phyloP scores from a whole-genome alignment of 176 grass and related monocot species.

The Hsuehochloa calcarea region DNA sequence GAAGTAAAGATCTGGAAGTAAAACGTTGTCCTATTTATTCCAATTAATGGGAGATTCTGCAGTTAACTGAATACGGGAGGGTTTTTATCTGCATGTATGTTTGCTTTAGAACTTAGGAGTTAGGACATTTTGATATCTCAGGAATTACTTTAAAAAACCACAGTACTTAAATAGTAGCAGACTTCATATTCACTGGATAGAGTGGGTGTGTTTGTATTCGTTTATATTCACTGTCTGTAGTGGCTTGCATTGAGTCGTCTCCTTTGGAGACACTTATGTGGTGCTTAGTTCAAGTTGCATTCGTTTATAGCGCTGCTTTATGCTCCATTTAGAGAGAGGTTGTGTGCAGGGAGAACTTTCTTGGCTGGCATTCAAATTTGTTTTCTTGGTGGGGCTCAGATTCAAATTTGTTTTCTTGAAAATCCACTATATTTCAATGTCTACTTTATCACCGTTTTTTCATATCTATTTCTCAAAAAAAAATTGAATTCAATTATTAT shows the following conservation, averaged over 20 bases:
- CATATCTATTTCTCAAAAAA: too few species aligned
- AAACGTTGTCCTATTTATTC: neutral
- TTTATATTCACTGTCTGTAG: neutral
- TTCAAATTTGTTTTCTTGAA: too few species aligned
- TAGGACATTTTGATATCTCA: neutral
- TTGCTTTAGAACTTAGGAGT: neutral
- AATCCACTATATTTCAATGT: too few species aligned
- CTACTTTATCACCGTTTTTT: too few species aligned
- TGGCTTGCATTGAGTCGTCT: neutral
- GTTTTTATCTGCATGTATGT: neutral
- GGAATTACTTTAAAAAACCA: conserved; percentile 7
- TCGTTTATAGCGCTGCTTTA: neutral
- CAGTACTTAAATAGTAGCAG: neutral
- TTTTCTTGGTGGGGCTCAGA: too few species aligned
- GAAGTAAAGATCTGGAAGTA: neutral
- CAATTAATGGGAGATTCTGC: neutral
- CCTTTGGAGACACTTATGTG: neutral
- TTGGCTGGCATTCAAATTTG: too few species aligned
- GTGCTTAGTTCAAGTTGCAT: neutral
- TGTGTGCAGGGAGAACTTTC: too few species aligned
- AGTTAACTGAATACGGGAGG: neutral
- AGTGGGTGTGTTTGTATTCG: too few species aligned
- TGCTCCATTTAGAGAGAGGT: too few species aligned
- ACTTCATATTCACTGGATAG: too few species aligned
- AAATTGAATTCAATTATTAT: too few species aligned